Evolutionary conservation across 805 yeast genomes (phyloP), one percentile per base, ranked within the genome.

Genomic region (Yarrowia keelungensis): DNA sequence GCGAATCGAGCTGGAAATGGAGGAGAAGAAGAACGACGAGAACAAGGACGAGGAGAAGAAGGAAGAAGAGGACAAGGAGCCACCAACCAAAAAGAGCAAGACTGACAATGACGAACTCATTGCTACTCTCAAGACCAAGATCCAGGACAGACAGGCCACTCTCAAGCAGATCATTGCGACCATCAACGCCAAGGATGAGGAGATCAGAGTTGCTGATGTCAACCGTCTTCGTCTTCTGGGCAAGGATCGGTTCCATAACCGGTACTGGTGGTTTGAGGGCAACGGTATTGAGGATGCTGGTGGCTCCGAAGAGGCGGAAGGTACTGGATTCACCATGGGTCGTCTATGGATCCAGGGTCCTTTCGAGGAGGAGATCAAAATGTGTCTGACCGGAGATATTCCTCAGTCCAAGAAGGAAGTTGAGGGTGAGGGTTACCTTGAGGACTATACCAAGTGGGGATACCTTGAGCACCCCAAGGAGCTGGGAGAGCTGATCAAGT

Each of bases 261-360:
- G 93, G 72, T 95, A 94, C 76, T 95, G 97, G 97, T 95, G 97
- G 97, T 87, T 92, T 75, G 98, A 94, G 74, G 83, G 83, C 71
- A 89, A 89, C 74, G 99, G 98, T 0, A 81, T 92, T 59, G 70
- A 69, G 59, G 53, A 69, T n/a, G 56, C 67, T 4, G 16, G 47
- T 7, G 54, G 39, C 2, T 38, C 54, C 9, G 56, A 46, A 16
- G 67, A 61, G 72, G 74, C 46, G 8, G 72, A 69, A 41, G 51
- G 64, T 1, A 70, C 61, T 8, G 73, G 67, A 0, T 92, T 89
- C 74, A 81, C 89, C 36, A 89, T 90, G 89, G 97, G 97, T 8
- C 82, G 90, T 68, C 75, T 93, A 16, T 92, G 97, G 95, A 84
- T 95, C 2, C 98, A 92, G 77, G 99, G 99, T 0, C 98, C 98